These are phyloP conservation scores for Epichloe sylvatica DNA, from an alignment of 2,329 filamentous ascomycete genomes.

Conservation along the genomic window DNA sequence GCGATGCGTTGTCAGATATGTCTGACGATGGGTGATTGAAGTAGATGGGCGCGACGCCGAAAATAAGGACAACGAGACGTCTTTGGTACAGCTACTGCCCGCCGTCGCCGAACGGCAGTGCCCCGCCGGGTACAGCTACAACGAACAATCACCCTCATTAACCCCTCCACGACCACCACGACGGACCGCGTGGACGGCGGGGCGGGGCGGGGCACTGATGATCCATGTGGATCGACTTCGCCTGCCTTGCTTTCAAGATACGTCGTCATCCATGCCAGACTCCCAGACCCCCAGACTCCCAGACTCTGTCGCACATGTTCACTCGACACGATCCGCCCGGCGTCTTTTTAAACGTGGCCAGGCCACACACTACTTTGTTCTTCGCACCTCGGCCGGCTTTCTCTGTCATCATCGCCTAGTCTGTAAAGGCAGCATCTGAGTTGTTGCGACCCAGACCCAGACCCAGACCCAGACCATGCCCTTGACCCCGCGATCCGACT, in stretches of 20 bases:
- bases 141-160: no score
- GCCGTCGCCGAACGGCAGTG: background rate
- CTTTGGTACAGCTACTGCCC: background rate
- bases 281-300: background rate
- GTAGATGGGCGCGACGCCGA: no score
- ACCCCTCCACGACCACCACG: background rate
- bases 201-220: background rate
- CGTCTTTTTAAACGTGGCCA: no score
- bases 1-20: no score
- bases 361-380: background rate
- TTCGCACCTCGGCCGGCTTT: background rate
- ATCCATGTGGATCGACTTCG: no score
- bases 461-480: conserved; percentile 1
- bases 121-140: background rate
- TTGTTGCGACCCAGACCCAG: no score
- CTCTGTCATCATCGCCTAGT: background rate
- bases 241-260: no score
- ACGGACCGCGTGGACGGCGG: conserved; percentile 1
- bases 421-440: background rate
- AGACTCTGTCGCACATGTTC: background rate
- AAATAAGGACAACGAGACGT: no score
- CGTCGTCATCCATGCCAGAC: background rate
- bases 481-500: background rate
- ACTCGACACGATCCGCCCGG: background rate
- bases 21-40: no score